Evolutionary conservation across 2,329 filamentous ascomycete genomes (phyloP).

Genomic region (Diplodia mutila): DNA sequence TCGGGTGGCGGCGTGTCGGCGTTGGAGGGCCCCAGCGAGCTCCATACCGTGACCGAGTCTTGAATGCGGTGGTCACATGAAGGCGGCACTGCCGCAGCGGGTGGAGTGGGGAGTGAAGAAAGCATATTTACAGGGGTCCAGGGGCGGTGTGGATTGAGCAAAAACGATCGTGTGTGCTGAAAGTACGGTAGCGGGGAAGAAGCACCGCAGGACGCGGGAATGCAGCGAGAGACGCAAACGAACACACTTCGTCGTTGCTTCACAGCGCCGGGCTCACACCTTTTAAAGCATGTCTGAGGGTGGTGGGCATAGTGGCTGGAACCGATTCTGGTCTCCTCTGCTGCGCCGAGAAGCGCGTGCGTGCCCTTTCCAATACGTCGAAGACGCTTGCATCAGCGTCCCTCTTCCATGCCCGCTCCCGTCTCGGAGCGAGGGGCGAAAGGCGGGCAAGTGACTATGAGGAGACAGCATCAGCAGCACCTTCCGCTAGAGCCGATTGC

Average conservation of each 20-base stretch:
- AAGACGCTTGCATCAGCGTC: background rate
- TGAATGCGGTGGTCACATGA: background rate
- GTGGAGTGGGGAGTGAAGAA: background rate
- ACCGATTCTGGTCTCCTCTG: background rate
- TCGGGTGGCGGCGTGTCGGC: constrained; percentile 11
- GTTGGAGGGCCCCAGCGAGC: background rate
- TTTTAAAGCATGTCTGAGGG: background rate
- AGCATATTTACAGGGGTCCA: constrained; percentile 4
- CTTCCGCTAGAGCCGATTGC: background rate
- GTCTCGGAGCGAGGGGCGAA: background rate
- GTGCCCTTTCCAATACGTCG: constrained; percentile 3
- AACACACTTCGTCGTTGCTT: background rate
- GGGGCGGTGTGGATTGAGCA: background rate
- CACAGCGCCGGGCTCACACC: background rate
- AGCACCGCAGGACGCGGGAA: background rate
- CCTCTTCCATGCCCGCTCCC: background rate
- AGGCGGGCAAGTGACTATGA: background rate
- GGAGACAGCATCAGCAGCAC: background rate
- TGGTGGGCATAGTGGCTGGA: background rate
- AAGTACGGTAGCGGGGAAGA: background rate
- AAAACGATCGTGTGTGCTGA: background rate
- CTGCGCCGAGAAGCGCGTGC: constrained; percentile 11
- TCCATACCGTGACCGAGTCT: constrained; percentile 9
- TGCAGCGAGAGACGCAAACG: background rate
- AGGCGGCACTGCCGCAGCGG: background rate